Base-by-base conservation (phyloP, 352 stramenopile species). In the Phytophthora ramorum region DNA sequence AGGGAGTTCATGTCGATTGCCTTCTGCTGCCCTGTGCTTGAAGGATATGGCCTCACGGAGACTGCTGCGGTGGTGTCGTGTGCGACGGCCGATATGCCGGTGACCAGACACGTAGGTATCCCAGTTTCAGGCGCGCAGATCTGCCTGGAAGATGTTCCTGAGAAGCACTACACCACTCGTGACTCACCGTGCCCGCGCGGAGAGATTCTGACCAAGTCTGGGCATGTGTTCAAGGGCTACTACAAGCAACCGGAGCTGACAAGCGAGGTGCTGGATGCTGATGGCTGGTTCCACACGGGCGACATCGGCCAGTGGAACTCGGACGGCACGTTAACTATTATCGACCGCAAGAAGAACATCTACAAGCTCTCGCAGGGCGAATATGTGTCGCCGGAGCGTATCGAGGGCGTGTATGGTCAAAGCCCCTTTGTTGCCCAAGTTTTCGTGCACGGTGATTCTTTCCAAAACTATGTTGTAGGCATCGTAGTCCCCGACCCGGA, bases 11-110 rank as follows among this genome's bases (percentile, higher is more conserved):
- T 98, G 69, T 85, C 96, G 26, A 91, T 96, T 58, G 78, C 95
- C 4, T 87, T 98, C 43, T 91, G 87, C 47, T 87, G 90, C 20
- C 83, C 82, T 13, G 89, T 98, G 7, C 64, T 97, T 9, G 92
- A 98, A 71, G 96, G 96, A 44, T 98, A 98, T 56, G 97, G 95
- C 7, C 89, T 98, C 70, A 98, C 93, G 0, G 97, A 99, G 75
- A 97, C 91, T 50, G 79, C 86, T 38, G 94, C 90, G 5, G 82
- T 83, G 38, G 78, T 89, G 7, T 96, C 94, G 0, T 74, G 98
- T 34, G 83, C 79, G 9, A 76, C 49, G 17, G 49, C 53, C 30
- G 71, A 81, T 9, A 75, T 80, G 47, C 66, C 65, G 3, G 43
- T 71, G 32, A 83, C 81, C 19, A 90, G 89, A 26, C 95, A 99